Conservation (phyloP, 345 rosid genomes). For the Moricandia moricandioides region DNA sequence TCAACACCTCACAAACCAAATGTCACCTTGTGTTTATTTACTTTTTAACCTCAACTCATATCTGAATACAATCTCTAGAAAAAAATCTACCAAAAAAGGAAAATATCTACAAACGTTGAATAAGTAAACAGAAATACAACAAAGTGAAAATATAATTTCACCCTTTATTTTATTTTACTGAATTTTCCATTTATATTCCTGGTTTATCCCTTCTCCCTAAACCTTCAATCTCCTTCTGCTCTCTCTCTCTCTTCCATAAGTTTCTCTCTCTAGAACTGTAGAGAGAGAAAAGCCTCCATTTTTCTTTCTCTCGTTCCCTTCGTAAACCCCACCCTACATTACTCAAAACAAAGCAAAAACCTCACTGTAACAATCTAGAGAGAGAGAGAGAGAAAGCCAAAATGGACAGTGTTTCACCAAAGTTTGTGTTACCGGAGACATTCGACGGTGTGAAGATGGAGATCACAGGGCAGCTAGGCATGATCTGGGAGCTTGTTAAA, state of each 20-base stretch:
- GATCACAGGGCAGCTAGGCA: constrained; percentile 59
- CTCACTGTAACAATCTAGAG: neutral
- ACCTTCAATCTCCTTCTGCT: constrained; percentile 28
- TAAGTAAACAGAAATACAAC: neutral
- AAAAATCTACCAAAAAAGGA: constrained; percentile 10
- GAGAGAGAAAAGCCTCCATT: constrained; percentile 33
- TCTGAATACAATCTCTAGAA: neutral
- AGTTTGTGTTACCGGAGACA: constrained; percentile 67
- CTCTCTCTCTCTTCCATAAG: constrained; percentile 17
- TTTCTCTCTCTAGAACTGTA: constrained; percentile 32
- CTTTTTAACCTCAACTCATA: neutral
- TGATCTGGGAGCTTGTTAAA: constrained; percentile 93
- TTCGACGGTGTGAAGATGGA: constrained; percentile 66
- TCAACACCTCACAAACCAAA: neutral
- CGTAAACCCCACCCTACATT: constrained; percentile 9
- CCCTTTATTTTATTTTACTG: too few species aligned
- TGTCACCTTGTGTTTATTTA: neutral
- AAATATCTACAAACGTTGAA: constrained; percentile 12
- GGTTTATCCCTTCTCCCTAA: constrained; percentile 5
- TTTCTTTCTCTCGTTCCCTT: neutral
- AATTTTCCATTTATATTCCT: neutral
- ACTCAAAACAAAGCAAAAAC: neutral
- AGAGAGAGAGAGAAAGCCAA: constrained; percentile 8
- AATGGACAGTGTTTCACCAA: constrained; percentile 67
- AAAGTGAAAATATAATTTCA: neutral